Evolutionary conservation across 192 early-diverging fungal species (phyloP).

Genomic region (Mortierella alpina): DNA sequence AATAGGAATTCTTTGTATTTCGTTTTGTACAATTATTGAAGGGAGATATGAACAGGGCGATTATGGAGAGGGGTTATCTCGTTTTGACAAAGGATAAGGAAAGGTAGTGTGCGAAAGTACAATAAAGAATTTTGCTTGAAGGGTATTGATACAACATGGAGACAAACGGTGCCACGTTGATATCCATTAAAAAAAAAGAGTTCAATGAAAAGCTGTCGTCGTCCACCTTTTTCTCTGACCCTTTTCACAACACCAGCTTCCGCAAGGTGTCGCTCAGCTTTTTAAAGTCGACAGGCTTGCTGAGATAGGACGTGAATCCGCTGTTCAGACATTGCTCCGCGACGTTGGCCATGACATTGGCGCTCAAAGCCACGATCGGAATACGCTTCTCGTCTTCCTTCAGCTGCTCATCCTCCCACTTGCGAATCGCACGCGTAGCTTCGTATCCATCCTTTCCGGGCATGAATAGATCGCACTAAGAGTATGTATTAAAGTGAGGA

Average conservation of each 20-base stretch:
- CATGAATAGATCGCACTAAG: slow-evolving; percentile 68
- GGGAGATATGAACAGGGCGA: too few species aligned
- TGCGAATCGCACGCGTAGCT: slow-evolving; percentile 60
- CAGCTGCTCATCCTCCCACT: slow-evolving; percentile 59
- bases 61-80: too few species aligned
- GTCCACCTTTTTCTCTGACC: not conserved
- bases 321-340: slow-evolving; percentile 55
- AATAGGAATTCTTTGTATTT: too few species aligned
- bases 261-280: slow-evolving; percentile 60
- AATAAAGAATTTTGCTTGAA: too few species aligned
- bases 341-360: slow-evolving; percentile 70
- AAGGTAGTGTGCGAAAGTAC: too few species aligned
- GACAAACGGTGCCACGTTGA: too few species aligned
- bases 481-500: not conserved
- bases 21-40: too few species aligned
- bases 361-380: slow-evolving; percentile 67
- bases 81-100: too few species aligned
- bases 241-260: slow-evolving; percentile 14
- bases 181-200: too few species aligned
- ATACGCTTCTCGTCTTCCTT: slow-evolving; percentile 33
- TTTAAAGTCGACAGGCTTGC: slow-evolving; percentile 66
- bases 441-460: slow-evolving; percentile 71
- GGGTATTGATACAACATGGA: too few species aligned
- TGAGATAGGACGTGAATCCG: slow-evolving; percentile 67
- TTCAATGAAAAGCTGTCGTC: too few species aligned